These are phyloP conservation scores for Combretum micranthum DNA, from an alignment of 345 rosid species.

Conservation along the genomic window DNA sequence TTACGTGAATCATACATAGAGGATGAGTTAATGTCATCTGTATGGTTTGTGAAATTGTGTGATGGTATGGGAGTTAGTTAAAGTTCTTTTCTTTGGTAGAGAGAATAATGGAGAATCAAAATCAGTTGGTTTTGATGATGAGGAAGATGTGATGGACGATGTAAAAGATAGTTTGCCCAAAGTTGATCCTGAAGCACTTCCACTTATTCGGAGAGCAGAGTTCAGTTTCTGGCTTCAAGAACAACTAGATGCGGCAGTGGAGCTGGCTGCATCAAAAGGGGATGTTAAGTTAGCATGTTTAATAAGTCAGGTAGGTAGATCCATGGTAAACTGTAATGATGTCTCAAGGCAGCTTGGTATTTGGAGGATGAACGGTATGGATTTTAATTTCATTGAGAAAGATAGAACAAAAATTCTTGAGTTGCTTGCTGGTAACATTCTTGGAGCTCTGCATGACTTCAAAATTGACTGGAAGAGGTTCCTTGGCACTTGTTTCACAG, in stretches of 20 bases:
- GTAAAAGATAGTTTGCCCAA: constrained; percentile 56
- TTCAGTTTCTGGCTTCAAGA: too few species aligned
- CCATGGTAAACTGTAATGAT: constrained; percentile 61
- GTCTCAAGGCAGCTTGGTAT: constrained; percentile 63
- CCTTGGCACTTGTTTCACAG: constrained; percentile 85
- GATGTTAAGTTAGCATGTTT: constrained; percentile 93
- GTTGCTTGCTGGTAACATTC: constrained; percentile 87
- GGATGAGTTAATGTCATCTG: too few species aligned
- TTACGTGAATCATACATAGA: too few species aligned
- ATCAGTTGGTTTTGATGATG: too few species aligned
- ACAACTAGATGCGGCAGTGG: constrained; percentile 78
- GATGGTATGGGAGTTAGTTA: too few species aligned
- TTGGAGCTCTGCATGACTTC: constrained; percentile 44
- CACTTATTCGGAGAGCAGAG: constrained; percentile 86
- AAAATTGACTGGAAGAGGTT: constrained; percentile 95
- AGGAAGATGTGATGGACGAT: too few species aligned
- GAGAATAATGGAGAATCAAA: too few species aligned
- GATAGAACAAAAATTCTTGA: constrained; percentile 77
- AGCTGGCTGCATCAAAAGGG: constrained; percentile 80
- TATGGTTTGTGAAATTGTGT: too few species aligned
- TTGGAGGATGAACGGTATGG: constrained; percentile 86
- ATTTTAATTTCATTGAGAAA: too few species aligned
- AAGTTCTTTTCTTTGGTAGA: too few species aligned
- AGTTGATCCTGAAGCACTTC: constrained; percentile 62
- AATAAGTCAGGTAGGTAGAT: too few species aligned